Percentiles rank a stretch among this genome's conserved stretches.
phyloP scores from a whole-genome alignment of 441 rosid species.

The Populus hybrid region DNA sequence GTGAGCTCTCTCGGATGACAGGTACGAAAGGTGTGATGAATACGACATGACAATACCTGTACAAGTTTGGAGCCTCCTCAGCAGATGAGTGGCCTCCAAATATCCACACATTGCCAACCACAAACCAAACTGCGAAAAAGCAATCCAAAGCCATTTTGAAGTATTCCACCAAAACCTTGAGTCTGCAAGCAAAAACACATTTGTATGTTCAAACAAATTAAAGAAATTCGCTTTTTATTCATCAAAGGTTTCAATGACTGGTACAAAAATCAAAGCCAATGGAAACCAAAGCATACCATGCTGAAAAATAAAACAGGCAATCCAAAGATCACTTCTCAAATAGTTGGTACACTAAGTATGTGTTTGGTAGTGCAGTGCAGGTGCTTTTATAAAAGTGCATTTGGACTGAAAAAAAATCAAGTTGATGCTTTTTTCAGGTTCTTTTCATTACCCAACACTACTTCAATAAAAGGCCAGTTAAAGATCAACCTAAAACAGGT shows the following conservation, averaged over 20 bases:
- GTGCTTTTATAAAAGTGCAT: too few relatives aligned
- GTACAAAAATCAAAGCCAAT: background rate
- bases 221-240: background rate
- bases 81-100: conserved; percentile 97
- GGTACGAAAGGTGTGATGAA: background rate
- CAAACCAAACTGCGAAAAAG: conserved; percentile 98
- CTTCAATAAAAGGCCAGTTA: background rate
- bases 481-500: background rate
- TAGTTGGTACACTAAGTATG: background rate
- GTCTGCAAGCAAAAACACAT: conserved; percentile 38
- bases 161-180: conserved; percentile 83
- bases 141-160: conserved; percentile 95
- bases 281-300: background rate
- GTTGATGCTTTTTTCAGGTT: background rate
- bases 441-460: too few relatives aligned
- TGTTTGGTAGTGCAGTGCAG: too few relatives aligned
- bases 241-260: background rate
- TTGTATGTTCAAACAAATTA: background rate
- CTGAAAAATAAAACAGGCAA: background rate
- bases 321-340: background rate
- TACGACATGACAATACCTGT: conserved; percentile 50
- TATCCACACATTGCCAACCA: conserved; percentile 98
- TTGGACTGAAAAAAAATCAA: background rate
- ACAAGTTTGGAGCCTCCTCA: conserved; percentile 87
- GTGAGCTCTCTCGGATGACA: conserved; percentile 9